Evolutionary conservation across 192 early-diverging fungal genomes (phyloP).

Genomic region (Backusella australiensis): DNA sequence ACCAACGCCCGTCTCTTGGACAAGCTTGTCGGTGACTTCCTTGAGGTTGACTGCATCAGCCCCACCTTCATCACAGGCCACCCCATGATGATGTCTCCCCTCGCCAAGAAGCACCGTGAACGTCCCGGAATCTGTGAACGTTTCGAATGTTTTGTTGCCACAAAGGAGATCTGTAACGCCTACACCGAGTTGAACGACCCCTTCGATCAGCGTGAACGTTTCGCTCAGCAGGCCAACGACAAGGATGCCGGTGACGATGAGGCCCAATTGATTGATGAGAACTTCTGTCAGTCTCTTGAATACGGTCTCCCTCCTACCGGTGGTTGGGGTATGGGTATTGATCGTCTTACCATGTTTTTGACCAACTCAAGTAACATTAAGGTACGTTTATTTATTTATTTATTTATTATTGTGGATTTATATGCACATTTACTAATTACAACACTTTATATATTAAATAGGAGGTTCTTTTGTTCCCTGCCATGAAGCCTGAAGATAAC

Average conservation of each 20-base stretch:
- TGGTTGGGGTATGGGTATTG: slow-evolving; percentile 94
- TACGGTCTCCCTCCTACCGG: slow-evolving; percentile 97
- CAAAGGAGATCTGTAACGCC: slow-evolving; percentile 98
- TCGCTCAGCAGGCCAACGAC: slow-evolving; percentile 95
- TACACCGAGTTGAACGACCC: slow-evolving; percentile 99
- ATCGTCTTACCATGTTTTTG: slow-evolving; percentile 98
- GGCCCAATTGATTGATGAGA: slow-evolving; percentile 97
- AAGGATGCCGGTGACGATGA: slow-evolving; percentile 99
- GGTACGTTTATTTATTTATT: neutral
- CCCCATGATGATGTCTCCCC: slow-evolving; percentile 98
- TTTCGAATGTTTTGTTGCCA: slow-evolving; percentile 98
- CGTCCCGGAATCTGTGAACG: slow-evolving; percentile 93
- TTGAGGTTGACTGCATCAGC: slow-evolving; percentile 75
- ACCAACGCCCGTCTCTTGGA: slow-evolving; percentile 92
- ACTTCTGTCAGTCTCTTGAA: slow-evolving; percentile 94
- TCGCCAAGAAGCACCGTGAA: slow-evolving; percentile 95
- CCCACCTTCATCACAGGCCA: slow-evolving; percentile 97
- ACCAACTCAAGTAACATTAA: slow-evolving; percentile 99
- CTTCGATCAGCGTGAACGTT: slow-evolving; percentile 97
- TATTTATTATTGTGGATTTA: neutral
- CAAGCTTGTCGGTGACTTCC: slow-evolving; percentile 87
- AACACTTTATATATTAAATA: neutral
- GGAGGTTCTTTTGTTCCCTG: slow-evolving; percentile 59
- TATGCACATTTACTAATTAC: neutral
- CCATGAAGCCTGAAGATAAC: slow-evolving; percentile 67